Conservation (phyloP, 192 early-diverging fungal species). For the Backusella circina region DNA sequence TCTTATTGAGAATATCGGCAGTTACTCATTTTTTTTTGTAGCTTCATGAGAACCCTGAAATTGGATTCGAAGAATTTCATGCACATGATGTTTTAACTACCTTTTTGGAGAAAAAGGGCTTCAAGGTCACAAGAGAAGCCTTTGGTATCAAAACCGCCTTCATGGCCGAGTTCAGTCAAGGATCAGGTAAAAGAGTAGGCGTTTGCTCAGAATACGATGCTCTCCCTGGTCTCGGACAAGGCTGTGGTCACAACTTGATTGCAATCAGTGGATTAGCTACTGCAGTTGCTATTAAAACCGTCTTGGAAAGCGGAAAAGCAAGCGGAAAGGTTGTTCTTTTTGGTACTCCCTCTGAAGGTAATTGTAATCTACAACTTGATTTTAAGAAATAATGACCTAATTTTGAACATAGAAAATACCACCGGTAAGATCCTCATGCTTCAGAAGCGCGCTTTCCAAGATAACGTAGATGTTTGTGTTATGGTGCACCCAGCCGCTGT, state of each 20-base stretch:
- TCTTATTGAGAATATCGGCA: not conserved
- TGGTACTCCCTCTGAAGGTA: slow-evolving; percentile 75
- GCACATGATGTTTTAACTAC: slow-evolving; percentile 64
- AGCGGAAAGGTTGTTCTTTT: slow-evolving; percentile 62
- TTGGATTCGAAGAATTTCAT: slow-evolving; percentile 49
- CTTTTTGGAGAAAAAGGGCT: slow-evolving; percentile 64
- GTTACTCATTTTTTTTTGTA: not conserved
- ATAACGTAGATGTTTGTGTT: slow-evolving; percentile 61
- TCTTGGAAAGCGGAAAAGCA: slow-evolving; percentile 37
- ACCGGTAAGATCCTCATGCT: slow-evolving; percentile 75
- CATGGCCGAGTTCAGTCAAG: slow-evolving; percentile 57
- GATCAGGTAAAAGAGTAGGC: slow-evolving; percentile 42
- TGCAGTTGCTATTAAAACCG: slow-evolving; percentile 46
- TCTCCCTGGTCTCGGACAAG: slow-evolving; percentile 54
- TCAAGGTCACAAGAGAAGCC: slow-evolving; percentile 53
- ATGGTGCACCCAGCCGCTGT: slow-evolving; percentile 74
- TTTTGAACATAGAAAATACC: slow-evolving; percentile 37
- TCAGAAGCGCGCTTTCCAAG: slow-evolving; percentile 64
- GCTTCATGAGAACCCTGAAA: slow-evolving; percentile 60
- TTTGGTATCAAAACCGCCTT: slow-evolving; percentile 75
- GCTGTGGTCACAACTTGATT: slow-evolving; percentile 70
- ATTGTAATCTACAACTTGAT: not conserved
- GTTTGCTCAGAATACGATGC: slow-evolving; percentile 65
- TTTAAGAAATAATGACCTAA: not conserved
- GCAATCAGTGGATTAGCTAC: slow-evolving; percentile 61